These are phyloP conservation scores for Paecilomyces sp. DNA, from an alignment of 2,329 filamentous ascomycete species.

Conservation along the genomic window DNA sequence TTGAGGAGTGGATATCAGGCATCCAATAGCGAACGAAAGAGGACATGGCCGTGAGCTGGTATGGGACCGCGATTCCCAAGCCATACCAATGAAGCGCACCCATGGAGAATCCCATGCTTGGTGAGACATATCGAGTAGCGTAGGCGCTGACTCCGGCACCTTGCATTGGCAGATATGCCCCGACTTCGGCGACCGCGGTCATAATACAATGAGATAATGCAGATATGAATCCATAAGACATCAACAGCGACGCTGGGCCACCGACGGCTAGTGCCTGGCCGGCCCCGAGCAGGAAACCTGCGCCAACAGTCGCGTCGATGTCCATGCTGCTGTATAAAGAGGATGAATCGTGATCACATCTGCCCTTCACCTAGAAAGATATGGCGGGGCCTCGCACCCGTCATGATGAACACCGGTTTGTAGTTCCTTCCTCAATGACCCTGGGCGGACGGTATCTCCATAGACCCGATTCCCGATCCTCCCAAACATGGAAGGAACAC, in stretches of 20 bases:
- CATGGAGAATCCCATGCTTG: slow-evolving; percentile 36
- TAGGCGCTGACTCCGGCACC: slow-evolving; percentile 39
- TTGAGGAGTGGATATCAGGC: slow-evolving; percentile 34
- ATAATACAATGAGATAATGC: slow-evolving; percentile 42
- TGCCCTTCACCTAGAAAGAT: neutral
- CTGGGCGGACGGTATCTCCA: neutral
- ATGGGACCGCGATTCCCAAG: slow-evolving; percentile 40
- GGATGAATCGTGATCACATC: neutral
- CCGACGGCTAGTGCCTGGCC: slow-evolving; percentile 46
- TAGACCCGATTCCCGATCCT: neutral
- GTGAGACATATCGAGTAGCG: slow-evolving; percentile 35
- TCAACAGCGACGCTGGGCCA: slow-evolving; percentile 45
- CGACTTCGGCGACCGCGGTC: slow-evolving; percentile 37
- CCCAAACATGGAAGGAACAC: neutral
- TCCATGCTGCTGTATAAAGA: slow-evolving; percentile 34
- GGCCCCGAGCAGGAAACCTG: slow-evolving; percentile 49
- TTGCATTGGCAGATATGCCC: slow-evolving; percentile 37
- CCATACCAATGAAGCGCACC: slow-evolving; percentile 44
- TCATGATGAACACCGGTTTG: neutral
- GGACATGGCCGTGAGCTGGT: slow-evolving; percentile 59
- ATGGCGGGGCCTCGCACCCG: neutral
- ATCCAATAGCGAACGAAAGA: slow-evolving; percentile 60
- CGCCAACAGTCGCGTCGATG: slow-evolving; percentile 51
- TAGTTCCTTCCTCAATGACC: neutral
- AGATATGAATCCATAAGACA: slow-evolving; percentile 47